Conservation (phyloP, 441 rosid genomes). For the Populus hybrid region DNA sequence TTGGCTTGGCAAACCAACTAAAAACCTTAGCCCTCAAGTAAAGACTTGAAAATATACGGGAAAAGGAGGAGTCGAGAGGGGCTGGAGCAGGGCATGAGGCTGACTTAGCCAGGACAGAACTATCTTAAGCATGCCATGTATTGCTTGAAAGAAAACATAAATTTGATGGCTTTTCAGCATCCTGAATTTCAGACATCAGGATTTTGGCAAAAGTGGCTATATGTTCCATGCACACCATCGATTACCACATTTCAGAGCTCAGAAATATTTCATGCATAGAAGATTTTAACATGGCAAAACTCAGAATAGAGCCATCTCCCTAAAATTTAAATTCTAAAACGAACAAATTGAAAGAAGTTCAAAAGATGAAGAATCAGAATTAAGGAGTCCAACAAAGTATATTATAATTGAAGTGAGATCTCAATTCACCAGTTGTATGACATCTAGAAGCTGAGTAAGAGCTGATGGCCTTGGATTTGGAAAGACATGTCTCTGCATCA, state of each 20-base stretch:
- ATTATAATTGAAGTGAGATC: neutral
- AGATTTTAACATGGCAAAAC: neutral
- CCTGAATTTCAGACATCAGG: neutral
- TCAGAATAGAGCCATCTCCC: neutral
- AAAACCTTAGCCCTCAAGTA: neutral
- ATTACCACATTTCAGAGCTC: neutral
- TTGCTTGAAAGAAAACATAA: neutral
- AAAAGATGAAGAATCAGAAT: neutral
- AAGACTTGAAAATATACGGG: neutral
- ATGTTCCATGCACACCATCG: neutral
- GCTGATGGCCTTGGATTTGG: constrained; percentile 64
- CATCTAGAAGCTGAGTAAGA: constrained; percentile 59
- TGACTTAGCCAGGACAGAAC: neutral
- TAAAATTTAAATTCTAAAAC: neutral
- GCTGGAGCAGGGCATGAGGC: neutral
- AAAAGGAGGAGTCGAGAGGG: neutral
- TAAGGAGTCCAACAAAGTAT: neutral
- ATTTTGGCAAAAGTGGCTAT: neutral
- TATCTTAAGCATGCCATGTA: neutral
- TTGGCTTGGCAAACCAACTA: neutral
- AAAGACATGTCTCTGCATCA: constrained; percentile 89
- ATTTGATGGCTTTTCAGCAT: neutral
- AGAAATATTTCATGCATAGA: neutral
- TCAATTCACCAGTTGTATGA: constrained; percentile 46
- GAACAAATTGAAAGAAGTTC: neutral